Base-by-base conservation (phyloP, 139 green algal species). In the Asterochloris erici region DNA sequence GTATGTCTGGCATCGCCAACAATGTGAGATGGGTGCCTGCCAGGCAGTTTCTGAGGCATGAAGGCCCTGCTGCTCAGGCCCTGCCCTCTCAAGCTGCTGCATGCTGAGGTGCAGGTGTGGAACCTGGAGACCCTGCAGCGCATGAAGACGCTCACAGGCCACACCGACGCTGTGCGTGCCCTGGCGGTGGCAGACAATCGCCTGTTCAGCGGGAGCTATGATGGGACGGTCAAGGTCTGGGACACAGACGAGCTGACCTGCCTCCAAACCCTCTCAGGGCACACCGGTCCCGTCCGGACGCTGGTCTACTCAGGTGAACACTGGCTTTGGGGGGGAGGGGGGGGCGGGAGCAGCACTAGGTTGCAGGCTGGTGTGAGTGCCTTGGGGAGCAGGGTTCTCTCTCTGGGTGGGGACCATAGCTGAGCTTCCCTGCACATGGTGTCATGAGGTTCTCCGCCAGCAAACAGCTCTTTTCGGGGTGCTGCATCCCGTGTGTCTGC, bases 91-190 rank as follows among this genome's bases (percentile, higher is more conserved):
- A 54, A 54, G 38, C 38, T 54, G 38, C 38, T 76, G 14, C 9
- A 71, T 75, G 14, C 14, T 1, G 63, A 83, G 38, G 38, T 54
- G 68, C 68, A 82, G 68, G 95, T 96, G 63, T 98, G 95, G 95
- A 90, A 93, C 82, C 82, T 97, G 64, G 83, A 89, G 15, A 94
- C 87, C 6, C 85, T 98, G 16, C 86, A 90, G 63, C 85, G 89
- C 38, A 86, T 97, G 15, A 93, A 92, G 77, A 97, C 91, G 27
- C 89, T 98, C 13, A 86, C 81, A 27, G 91, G 95, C 0, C 95
- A 98, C 88, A 94, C 90, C 14, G 95, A 98, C 81, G 95, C 95
- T 16, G 95, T 98, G 80, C 90, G 95, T 13, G 92, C 95, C 29
- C 87, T 98, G 64, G 83, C 90, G 11, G 88, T 96, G 11, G 87